Base-by-base conservation (phyloP, 2,329 filamentous ascomycete genomes). In the Neofusicoccum umdonicola region DNA sequence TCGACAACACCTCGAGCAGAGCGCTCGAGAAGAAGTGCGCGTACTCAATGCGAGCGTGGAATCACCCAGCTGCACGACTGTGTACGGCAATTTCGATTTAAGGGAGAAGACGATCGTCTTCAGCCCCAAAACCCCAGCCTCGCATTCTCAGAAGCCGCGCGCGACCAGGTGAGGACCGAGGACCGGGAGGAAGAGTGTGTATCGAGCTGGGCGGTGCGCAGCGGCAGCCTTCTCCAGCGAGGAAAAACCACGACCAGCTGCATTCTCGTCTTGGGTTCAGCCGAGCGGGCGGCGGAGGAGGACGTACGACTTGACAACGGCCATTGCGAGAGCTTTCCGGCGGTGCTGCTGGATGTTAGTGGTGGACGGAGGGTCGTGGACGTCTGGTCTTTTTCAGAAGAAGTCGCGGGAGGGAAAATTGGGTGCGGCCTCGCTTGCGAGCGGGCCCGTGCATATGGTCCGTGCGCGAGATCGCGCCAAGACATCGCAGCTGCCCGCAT, bases 41-140 rank as follows among this genome's bases (percentile, higher is more conserved):
- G 78, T 77, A 75, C 74, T 37, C 47, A 19, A 35, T 44, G 22
- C 22, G 15, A 50, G 44, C 62, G 50, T 63, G 52, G 62, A 34
- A 57, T 44, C 34, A 63, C 39, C 52, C 62, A 64, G 42, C 42
- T 58, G 7, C n/a, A 2, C 47, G 15, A 39, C 41, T 69, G 74
- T 69, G 78, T 78, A 75, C 76, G 48, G 68, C 69, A 68, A 68
- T 64, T 42, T 92, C 70, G 22, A 82, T 92, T 94, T 92, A 70
- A 86, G 88, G 85, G 87, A 85, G 90, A 92, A 92, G 83, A 82
- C 66, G 67, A 68, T 37, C 37, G 72, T 82, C 84, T 92, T 92
- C 88, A 89, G 80, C 88, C 85, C 88, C 90, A 93, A 93, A 82
- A 89, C 89, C 90, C 88, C 84, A 79, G 77, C 78, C 81, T 78